These are phyloP conservation scores for Nigrospora sphaerica DNA, from an alignment of 2,329 filamentous ascomycete genomes.

Conservation along the genomic window DNA sequence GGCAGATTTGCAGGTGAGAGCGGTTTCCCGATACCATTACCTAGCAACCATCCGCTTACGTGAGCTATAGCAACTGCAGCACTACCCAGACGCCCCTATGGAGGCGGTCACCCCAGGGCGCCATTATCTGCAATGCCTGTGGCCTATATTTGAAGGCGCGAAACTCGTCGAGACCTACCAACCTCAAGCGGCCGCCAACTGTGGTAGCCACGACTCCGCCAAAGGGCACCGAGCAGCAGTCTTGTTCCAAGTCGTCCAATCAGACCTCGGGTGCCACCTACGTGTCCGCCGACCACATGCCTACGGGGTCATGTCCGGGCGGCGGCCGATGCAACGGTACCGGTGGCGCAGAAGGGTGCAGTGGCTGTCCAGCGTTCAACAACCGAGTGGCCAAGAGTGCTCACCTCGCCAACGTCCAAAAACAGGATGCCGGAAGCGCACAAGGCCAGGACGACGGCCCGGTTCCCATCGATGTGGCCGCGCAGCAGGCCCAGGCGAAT, in stretches of 20 bases:
- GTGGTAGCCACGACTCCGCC: conserved; percentile 35
- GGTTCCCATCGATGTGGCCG: conserved; percentile 42
- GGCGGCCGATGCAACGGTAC: conserved; percentile 95
- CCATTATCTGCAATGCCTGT: conserved; percentile 96
- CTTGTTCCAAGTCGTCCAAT: conserved; percentile 27
- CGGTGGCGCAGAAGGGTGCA: conserved; percentile 88
- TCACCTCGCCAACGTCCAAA: conserved; percentile 63
- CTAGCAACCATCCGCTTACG: conserved; percentile 12
- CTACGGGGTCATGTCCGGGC: conserved; percentile 86
- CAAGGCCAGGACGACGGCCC: conserved; percentile 24
- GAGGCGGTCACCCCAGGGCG: conserved; percentile 86
- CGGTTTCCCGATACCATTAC: not conserved
- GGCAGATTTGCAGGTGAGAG: conserved; percentile 26
- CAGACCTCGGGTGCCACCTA: conserved; percentile 56
- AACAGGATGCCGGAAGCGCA: conserved; percentile 20
- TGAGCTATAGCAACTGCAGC: conserved; percentile 70
- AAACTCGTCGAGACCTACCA: conserved; percentile 85
- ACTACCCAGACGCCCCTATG: conserved; percentile 92
- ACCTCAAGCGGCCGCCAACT: conserved; percentile 69
- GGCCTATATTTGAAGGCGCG: conserved; percentile 90
- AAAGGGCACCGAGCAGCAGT: conserved; percentile 32
- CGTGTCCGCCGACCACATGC: conserved; percentile 66
- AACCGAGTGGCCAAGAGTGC: conserved; percentile 88
- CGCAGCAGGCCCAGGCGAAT: conserved; percentile 31
- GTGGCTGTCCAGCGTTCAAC: conserved; percentile 94